Evolutionary conservation across 805 yeast species (phyloP).

Genomic region (Candida fluviatilis): DNA sequence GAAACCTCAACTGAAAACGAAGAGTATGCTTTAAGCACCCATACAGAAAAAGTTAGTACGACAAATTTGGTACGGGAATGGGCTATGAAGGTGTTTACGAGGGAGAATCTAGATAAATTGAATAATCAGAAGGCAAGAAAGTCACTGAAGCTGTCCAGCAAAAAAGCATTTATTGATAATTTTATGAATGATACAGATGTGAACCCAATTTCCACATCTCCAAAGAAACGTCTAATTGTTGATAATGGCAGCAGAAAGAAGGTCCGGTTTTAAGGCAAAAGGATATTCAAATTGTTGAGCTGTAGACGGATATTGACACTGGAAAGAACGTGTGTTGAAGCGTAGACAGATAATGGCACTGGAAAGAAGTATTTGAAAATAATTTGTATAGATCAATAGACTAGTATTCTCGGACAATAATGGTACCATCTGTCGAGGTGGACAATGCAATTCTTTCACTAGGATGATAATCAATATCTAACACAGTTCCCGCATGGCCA

Average conservation of each 20-base stretch:
- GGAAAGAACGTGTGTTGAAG: too few species aligned
- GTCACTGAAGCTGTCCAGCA: conserved; percentile 14
- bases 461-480: conserved; percentile 58
- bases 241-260: conserved; percentile 9
- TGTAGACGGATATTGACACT: too few species aligned
- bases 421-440: conserved; percentile 52
- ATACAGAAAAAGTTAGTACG: conserved; percentile 10
- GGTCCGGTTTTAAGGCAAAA: conserved; percentile 16
- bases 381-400: too few species aligned
- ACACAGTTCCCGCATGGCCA: conserved; percentile 61
- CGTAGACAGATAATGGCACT: conserved; percentile 1
- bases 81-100: conserved; percentile 25
- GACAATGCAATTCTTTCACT: conserved; percentile 37
- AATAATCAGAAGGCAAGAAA: conserved; percentile 19
- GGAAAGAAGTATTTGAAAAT: too few species aligned
- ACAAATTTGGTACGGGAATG: conserved; percentile 14
- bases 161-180: conserved; percentile 15
- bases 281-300: too few species aligned
- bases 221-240: conserved; percentile 2
- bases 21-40: conserved; percentile 21
- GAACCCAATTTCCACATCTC: not conserved
- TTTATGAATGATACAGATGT: conserved; percentile 9
- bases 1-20: not conserved
- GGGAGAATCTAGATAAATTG: conserved; percentile 25
- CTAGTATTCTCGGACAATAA: conserved; percentile 44